Evolutionary conservation across 768 basidiomycete species (phyloP), one percentile per base, ranked within the genome.

Genomic region (Auricularia sp.): DNA sequence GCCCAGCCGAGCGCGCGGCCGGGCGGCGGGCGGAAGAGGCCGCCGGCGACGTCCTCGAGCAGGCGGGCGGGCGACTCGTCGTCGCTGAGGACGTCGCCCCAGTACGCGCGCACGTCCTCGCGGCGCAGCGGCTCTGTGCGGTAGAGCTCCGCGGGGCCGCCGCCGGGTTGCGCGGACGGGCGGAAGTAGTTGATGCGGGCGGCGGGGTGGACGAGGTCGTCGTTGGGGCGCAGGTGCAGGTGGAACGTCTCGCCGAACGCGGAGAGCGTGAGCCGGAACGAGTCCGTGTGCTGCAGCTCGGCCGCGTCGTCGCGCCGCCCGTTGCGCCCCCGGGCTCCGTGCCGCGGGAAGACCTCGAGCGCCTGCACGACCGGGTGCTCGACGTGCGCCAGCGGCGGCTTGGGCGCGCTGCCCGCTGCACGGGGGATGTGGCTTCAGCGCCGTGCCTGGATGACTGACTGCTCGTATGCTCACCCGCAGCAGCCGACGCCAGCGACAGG

Each of bases 191-290:
- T 83, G 64, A 91, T 80, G 51, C 86, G 83, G 1, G 91, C 91
- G 62, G 87, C 83, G 53, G 90, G 86, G 71, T 92, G 90, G 61
- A 93, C 78, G 66, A 93, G 83, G 67, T 90, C 77, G 67, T 87
- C 83, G 71, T 90, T 91, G 6, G 91, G 91, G 18, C 83, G 83
- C 61, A 93, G 79, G 70, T 92, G 87, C 56, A 93, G 80, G 71
- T 87, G 78, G 70, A 85, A 88, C 34, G 78, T 81, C 51, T 87
- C 81, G 67, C 80, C 80, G 69, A 87, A 87, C 10, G 85, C 87
- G 53, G 84, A 79, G 61, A 91, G 75, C 35, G 82, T 83, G 61
- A 91, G 80, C 34, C 89, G 83, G 72, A 90, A 84, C 10, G 84
- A 83, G 72, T 91, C 89, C 70, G 84, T 80, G 72, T 87, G 81